phyloP scores from a whole-genome alignment of 495 filamentous ascomycete genomes.

The Penicillium bialowiezense region DNA sequence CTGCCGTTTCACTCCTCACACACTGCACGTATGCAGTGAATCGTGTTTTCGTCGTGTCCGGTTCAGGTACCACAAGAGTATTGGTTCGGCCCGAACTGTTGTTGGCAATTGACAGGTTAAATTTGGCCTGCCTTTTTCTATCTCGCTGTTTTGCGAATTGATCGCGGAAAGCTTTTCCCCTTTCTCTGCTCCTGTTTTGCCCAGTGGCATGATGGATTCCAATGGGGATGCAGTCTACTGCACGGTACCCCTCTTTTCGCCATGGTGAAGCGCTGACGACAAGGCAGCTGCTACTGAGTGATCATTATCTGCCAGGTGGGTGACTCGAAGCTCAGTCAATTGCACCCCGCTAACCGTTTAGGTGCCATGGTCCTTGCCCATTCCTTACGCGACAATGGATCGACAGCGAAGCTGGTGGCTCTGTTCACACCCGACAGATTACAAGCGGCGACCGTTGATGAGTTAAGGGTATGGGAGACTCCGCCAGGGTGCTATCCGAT shows the following conservation, averaged over 20 bases:
- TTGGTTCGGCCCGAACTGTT: conserved; percentile 13
- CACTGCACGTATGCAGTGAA: conserved; percentile 13
- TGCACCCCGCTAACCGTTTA: conserved; percentile 29
- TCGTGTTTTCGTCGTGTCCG: conserved; percentile 23
- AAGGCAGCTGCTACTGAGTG: conserved; percentile 78
- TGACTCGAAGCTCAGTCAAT: not conserved
- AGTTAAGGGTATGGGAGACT: conserved; percentile 64
- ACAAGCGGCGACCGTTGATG: conserved; percentile 64
- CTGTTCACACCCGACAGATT: conserved; percentile 77
- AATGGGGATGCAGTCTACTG: conserved; percentile 50
- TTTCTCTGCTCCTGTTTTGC: conserved; percentile 1
- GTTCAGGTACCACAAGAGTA: conserved; percentile 25
- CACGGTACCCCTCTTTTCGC: conserved; percentile 42
- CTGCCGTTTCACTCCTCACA: not conserved
- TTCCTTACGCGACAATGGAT: conserved; percentile 88
- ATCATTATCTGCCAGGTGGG: conserved; percentile 85
- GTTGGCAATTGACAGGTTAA: conserved; percentile 13
- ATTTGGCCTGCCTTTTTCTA: conserved; percentile 12
- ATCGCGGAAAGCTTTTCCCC: not conserved
- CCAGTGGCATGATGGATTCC: conserved; percentile 31
- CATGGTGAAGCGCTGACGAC: conserved; percentile 16
- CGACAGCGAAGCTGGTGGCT: conserved; percentile 79
- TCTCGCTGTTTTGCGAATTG: conserved; percentile 1
- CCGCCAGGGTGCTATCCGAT: not conserved
- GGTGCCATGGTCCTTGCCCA: conserved; percentile 92